Base-by-base conservation (phyloP, 1,284 basidiomycete genomes). In the Agroathelia rolfsii region DNA sequence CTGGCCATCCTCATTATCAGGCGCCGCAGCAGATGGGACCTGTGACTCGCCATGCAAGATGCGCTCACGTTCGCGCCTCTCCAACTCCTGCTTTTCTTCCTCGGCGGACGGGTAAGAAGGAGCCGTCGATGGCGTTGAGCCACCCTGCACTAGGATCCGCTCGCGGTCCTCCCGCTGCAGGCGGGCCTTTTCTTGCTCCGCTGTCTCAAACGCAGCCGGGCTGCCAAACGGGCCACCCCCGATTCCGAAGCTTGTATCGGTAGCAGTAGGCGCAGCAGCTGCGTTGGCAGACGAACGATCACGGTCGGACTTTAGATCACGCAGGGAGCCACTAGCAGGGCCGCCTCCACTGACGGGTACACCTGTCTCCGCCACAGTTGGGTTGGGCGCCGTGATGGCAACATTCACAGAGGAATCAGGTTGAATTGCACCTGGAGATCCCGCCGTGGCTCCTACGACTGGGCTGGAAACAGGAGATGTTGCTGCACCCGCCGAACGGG, bases 161-260 rank as follows among this genome's bases (percentile, higher is more conserved):
- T 78, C 78, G 34, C 72, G 61, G 44, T 78, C 74, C 47, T 81
- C 75, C 31, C 66, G 64, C 49, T 79, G 74, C 22, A 79, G 50
- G 20, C 79, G 58, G 53, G 62, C 70, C 64, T 81, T 81, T 61
- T 80, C 77, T 12, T 76, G 72, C 39, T 72, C 75, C 0, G 76
- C 72, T 39, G 58, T 61, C 48, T 76, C 73, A 14, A 55, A 49
- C 27, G 42, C 46, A 13, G 44, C 38, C 16, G 50, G 44, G 28
- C 15, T 11, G 12, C 28, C 6, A 18, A 6, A 18, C 25, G 13
- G 30, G 25, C 11, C 7, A 12, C 28, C 28, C 20, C 14, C 5
- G 6, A 18, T 11, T 19, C 20, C 7, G 16, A 33, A 8, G 40
- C 21, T 37, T 55, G 47, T 21, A 11, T 1, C 51, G 56, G 27